Evolutionary conservation across 306 rosid genomes (phyloP), one percentile per base, ranked within the genome.

Genomic region (Hippophae gyantsensis): DNA sequence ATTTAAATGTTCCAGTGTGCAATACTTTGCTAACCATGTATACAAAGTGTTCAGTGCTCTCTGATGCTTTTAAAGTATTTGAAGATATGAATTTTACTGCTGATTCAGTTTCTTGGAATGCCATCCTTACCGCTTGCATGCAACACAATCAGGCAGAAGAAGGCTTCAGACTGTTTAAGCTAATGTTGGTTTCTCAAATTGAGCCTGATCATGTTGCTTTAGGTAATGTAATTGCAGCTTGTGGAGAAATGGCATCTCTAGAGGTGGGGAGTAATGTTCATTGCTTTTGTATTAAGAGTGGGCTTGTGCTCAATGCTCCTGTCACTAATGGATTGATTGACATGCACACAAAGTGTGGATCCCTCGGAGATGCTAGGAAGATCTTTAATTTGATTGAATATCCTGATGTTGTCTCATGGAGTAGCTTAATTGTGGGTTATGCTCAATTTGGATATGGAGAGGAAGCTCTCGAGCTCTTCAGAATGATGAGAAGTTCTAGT

Each of bases 281-380:
- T 69, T 78, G 89, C 72, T 80, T 63, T 48, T 66, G 80, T 53
- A 26, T 74, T 54, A 85, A 82, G 81, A 80, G 71, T 65, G 96
- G 96, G 68, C 70, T 82, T 43, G 71, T 69, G 57, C 63, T 61
- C 51, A 78, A 75, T 76, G 62, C 65, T 68, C 76, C 87, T 51
- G 83, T 85, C 61, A 7, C 69, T 41, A 82, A 88, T 75, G 86
- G 87, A 38, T 73, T 88, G 78, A 80, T 88, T 69, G 88, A 85
- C 77, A 85, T 82, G 96, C 78, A 85, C 72, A 80, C 86, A 13
- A 88, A 88, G 69, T 85, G 89, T 71, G 94, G 89, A 58, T 81
- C 94, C 13, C 76, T 82, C 49, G 81, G 52, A 69, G 66, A 60
- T 51, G 87, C 86, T 71, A 70, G 23, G 64, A 74, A 81, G 65